Percentiles rank a stretch among this genome's conserved stretches.
phyloP scores from a whole-genome alignment of 345 rosid species.

The Tarenaya hassleriana region DNA sequence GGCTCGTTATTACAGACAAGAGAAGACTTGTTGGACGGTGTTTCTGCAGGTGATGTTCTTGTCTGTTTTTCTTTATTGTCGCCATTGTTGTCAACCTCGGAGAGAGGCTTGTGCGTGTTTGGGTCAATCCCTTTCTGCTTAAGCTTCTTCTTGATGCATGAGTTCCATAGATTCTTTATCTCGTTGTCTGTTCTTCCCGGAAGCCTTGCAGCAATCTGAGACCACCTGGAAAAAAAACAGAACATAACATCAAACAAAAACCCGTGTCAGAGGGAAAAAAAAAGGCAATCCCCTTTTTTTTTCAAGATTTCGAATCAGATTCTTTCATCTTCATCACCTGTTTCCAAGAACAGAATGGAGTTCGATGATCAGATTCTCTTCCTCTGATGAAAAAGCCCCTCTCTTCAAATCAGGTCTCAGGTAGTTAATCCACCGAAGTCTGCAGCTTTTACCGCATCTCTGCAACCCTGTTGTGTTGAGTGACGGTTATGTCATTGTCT shows the following conservation, averaged over 20 bases:
- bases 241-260: too few relatives aligned
- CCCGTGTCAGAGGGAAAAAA: not conserved
- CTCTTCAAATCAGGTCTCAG: constrained; percentile 85
- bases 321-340: constrained; percentile 34
- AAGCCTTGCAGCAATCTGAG: constrained; percentile 55
- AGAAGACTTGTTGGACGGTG: constrained; percentile 16
- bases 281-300: too few relatives aligned
- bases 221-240: constrained; percentile 40
- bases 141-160: constrained; percentile 59
- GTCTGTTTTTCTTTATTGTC: constrained; percentile 31
- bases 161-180: constrained; percentile 66
- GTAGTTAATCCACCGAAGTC: constrained; percentile 81
- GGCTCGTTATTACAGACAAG: constrained; percentile 10
- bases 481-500: not conserved
- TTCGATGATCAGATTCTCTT: constrained; percentile 69
- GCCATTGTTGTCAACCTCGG: constrained; percentile 35
- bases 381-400: constrained; percentile 75
- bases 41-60: constrained; percentile 11
- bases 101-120: constrained; percentile 50
- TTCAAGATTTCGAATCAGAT: not conserved
- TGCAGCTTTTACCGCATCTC: constrained; percentile 79
- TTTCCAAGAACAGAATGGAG: constrained; percentile 74
- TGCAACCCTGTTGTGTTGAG: constrained; percentile 44
- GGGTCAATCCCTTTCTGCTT: constrained; percentile 59
- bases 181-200: constrained; percentile 66